These are phyloP conservation scores for Mycosphaerelloides madeirae DNA, from an alignment of 2,329 filamentous ascomycete genomes.

Conservation along the genomic window DNA sequence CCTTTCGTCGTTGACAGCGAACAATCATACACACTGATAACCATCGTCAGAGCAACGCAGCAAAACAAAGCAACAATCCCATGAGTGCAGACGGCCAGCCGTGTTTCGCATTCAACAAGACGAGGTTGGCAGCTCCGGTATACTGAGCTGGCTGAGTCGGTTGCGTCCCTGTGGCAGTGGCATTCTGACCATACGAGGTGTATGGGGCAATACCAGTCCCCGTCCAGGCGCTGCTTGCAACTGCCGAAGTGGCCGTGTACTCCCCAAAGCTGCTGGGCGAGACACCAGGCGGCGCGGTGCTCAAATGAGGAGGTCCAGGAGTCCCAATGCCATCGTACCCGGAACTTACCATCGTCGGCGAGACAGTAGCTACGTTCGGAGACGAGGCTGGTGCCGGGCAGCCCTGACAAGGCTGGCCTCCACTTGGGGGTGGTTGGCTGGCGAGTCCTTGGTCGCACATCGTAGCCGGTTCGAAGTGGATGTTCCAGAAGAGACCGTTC, in stretches of 20 bases:
- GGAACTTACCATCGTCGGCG: conserved; percentile 2
- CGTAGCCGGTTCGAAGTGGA: conserved; percentile 3
- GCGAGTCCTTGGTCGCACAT: background rate
- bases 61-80: background rate
- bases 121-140: background rate
- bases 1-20: too few relatives aligned
- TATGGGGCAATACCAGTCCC: background rate
- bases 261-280: conserved; percentile 2
- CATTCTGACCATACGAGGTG: too few relatives aligned
- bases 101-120: background rate
- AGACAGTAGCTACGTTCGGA: background rate
- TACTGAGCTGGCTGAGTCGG: background rate
- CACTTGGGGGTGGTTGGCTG: background rate
- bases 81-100: background rate
- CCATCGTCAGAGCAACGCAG: too few relatives aligned
- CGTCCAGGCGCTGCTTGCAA: background rate
- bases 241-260: background rate
- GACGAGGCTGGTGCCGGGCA: conserved; percentile 1
- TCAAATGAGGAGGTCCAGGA: background rate
- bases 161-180: background rate
- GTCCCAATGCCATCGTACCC: background rate
- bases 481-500: conserved; percentile 2
- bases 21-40: too few relatives aligned
- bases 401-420: background rate
- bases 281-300: conserved; percentile 3